Percentiles rank a stretch among this genome's conserved stretches.
Conservation (phyloP, 2,329 filamentous ascomycete species). For the Aspergillus sp. region DNA sequence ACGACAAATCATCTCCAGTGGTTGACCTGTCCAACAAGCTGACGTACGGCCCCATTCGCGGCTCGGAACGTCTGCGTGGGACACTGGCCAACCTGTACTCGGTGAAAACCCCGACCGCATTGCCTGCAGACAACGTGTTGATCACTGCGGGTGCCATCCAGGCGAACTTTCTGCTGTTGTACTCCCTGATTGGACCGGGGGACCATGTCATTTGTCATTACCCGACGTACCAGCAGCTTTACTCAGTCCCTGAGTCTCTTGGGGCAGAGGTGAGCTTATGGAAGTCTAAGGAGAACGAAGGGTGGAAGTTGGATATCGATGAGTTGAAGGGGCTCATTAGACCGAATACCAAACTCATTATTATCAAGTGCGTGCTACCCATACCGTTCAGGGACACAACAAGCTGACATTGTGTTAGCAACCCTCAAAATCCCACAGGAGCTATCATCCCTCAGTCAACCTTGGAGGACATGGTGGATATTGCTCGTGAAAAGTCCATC, state of each 20-base stretch:
- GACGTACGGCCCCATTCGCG: conserved; percentile 67
- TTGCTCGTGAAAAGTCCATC: conserved; percentile 58
- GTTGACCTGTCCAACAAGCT: conserved; percentile 52
- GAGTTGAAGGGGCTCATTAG: conserved; percentile 58
- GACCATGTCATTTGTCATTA: conserved; percentile 84
- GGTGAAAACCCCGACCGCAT: conserved; percentile 42
- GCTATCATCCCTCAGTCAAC: conserved; percentile 57
- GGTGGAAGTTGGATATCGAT: conserved; percentile 60
- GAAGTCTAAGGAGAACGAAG: conserved; percentile 58
- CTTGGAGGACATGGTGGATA: conserved; percentile 55
- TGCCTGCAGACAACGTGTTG: conserved; percentile 59
- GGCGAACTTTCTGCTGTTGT: conserved; percentile 77
- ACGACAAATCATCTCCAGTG: conserved; percentile 44
- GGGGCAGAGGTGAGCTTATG: conserved; percentile 73
- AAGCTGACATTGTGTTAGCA: conserved; percentile 29
- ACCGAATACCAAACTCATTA: conserved; percentile 49
- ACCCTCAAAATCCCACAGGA: conserved; percentile 77
- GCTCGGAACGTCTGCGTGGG: conserved; percentile 56
- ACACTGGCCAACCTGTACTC: conserved; percentile 62
- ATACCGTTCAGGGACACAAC: no score
- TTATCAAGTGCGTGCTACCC: conserved; percentile 46
- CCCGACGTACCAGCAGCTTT: conserved; percentile 81
- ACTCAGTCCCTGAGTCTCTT: conserved; percentile 64
- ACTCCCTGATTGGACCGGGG: conserved; percentile 62
- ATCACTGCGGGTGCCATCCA: conserved; percentile 74